Percentiles rank a stretch among this genome's conserved stretches.
phyloP scores from a whole-genome alignment of 805 yeast genomes.

The Zygosaccharomyces kombuchaensis region DNA sequence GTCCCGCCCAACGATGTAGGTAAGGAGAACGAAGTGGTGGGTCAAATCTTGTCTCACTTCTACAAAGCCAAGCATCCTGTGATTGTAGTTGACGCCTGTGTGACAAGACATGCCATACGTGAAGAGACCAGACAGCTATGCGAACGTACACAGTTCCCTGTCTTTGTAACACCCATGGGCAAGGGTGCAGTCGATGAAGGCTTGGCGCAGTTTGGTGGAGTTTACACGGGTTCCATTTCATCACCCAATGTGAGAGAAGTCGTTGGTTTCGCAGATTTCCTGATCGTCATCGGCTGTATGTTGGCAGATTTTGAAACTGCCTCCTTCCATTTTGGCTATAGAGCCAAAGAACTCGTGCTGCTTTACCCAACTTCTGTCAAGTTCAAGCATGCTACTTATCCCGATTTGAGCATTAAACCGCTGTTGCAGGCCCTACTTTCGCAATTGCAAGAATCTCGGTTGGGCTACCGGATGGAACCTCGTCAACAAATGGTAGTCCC shows the following conservation, averaged over 20 bases:
- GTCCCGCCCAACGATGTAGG: constrained; percentile 21
- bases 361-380: constrained; percentile 54
- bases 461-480: constrained; percentile 13
- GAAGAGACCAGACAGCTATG: constrained; percentile 41
- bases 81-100: constrained; percentile 59
- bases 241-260: constrained; percentile 42
- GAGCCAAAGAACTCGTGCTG: constrained; percentile 50
- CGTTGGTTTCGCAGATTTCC: constrained; percentile 52
- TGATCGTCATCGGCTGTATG: constrained; percentile 61
- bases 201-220: constrained; percentile 53
- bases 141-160: constrained; percentile 44
- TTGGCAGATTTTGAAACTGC: constrained; percentile 59
- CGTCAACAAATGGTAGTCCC: constrained; percentile 27
- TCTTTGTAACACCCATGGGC: constrained; percentile 54
- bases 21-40: constrained; percentile 36
- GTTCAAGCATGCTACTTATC: constrained; percentile 48
- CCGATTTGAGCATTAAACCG: constrained; percentile 50
- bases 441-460: constrained; percentile 30
- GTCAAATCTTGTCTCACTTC: constrained; percentile 45
- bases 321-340: constrained; percentile 48
- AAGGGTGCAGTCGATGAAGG: constrained; percentile 62
- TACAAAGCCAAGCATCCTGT: constrained; percentile 51
- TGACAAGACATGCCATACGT: constrained; percentile 51
- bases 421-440: constrained; percentile 31
- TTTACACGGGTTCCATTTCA: constrained; percentile 56